Conservation (phyloP, 768 basidiomycete genomes). For the Sporobolomyces phaffii region DNA sequence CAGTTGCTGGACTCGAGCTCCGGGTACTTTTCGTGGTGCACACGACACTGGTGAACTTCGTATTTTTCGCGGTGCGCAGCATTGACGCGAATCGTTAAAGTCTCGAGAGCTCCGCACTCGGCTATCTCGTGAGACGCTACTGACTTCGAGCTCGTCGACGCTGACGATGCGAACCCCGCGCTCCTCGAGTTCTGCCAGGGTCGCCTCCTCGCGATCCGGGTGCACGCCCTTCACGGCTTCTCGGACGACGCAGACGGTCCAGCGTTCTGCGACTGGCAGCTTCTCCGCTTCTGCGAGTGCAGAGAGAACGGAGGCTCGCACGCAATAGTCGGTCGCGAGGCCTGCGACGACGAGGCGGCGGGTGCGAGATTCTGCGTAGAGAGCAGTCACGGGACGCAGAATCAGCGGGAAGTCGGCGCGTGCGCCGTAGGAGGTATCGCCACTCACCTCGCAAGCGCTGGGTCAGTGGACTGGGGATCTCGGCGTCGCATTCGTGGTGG, state of each 20-base stretch:
- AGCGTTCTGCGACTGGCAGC: constrained; percentile 44
- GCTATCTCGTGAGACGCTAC: too few species aligned
- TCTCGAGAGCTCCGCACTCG: too few species aligned
- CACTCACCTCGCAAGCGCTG: too few species aligned
- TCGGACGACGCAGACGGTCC: constrained; percentile 45
- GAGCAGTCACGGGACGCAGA: not conserved
- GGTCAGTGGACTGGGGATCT: not conserved
- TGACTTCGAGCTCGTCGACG: constrained; percentile 6
- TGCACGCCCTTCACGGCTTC: constrained; percentile 40
- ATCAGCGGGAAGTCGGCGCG: too few species aligned
- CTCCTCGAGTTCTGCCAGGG: not conserved
- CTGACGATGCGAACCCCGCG: constrained; percentile 2
- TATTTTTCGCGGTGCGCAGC: too few species aligned
- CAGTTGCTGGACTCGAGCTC: too few species aligned
- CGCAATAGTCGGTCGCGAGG: constrained; percentile 74
- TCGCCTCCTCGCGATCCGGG: not conserved
- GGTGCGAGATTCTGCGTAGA: constrained; percentile 48
- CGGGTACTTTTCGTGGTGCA: too few species aligned
- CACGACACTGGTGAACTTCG: too few species aligned
- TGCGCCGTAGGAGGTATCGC: too few species aligned
- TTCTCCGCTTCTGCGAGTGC: constrained; percentile 51
- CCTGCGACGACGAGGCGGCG: constrained; percentile 59
- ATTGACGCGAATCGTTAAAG: too few species aligned
- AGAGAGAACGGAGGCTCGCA: constrained; percentile 51
- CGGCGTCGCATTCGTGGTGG: not conserved